Evolutionary conservation across 2,329 filamentous ascomycete genomes (phyloP), one percentile per base, ranked within the genome.

Genomic region (Alternaria brassicicola): DNA sequence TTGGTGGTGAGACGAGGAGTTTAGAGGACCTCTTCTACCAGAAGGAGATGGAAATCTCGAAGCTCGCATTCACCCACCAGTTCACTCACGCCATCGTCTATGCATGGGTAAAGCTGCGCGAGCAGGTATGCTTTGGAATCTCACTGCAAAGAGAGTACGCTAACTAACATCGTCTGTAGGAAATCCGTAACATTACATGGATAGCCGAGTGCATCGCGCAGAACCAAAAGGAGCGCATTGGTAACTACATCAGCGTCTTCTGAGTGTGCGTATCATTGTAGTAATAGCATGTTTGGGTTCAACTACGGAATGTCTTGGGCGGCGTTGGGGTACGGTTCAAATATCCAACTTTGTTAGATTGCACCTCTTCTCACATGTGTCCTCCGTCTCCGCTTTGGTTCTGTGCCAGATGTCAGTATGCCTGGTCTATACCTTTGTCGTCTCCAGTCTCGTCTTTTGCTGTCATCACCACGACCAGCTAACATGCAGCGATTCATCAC

Each of bases 121-220:
- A 99, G 80, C 95, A 99, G 88, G 94, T 97, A 80, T 77, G 88
- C 77, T 35, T 10, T 6, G 21, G 17, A 19, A 41, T n/a, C 13
- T 9, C 25, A 31, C n/a, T 43, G 6, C 5, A 8, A 15, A 49
- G n/a, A 26, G 12, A 39, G 7, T n/a, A 26, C 4, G 28, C 1
- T 33, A 21, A 57, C 64, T 72, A 52, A 70, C 71, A 25, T 19
- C 6, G 38, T 17, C 9, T 33, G 13, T 52, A 98, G 93, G 95
- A 99, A 90, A 97, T 98, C 72, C 91, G 95, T 66, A 99, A 99
- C 80, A 97, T 99, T 74, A 98, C 95, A 50, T 99, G 95, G 95
- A 99, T 99, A 78, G 90, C 95, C 21, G 95, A 99, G 80, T 99
- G 95, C 82, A 99, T 99, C 85, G 95, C 95, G 55, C 95, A 99